These are phyloP conservation scores for Sphagnum contortum DNA, from an alignment of 225 moss, liverwort and hornwort species.

Conservation along the genomic window DNA sequence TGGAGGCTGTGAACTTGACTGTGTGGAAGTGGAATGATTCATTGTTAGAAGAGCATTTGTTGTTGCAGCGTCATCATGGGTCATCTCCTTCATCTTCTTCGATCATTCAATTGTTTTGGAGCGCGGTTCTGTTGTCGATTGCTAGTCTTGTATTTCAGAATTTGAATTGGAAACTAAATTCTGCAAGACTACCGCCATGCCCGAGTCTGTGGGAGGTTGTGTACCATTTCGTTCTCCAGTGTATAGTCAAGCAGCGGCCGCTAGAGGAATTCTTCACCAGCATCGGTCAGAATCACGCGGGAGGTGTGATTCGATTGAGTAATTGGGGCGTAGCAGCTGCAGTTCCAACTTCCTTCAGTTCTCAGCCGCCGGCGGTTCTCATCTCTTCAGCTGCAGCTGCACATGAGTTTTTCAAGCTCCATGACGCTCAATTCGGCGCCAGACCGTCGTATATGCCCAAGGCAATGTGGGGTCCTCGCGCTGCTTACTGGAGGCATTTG, in stretches of 20 bases:
- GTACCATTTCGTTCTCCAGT: slow-evolving; percentile 10
- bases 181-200: slow-evolving; percentile 5
- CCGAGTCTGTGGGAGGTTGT: slow-evolving; percentile 8
- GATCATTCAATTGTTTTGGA: slow-evolving; percentile 5
- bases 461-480: slow-evolving; percentile 12
- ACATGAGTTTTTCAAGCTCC: slow-evolving; percentile 37
- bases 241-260: slow-evolving; percentile 10
- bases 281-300: slow-evolving; percentile 15
- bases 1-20: too few species aligned
- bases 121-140: slow-evolving; percentile 8
- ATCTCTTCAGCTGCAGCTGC: slow-evolving; percentile 30
- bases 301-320: slow-evolving; percentile 17
- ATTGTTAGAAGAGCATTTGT: too few species aligned
- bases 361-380: slow-evolving; percentile 4
- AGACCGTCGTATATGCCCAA: slow-evolving; percentile 19
- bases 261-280: slow-evolving; percentile 18
- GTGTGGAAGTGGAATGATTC: too few species aligned
- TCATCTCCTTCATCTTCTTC: too few species aligned
- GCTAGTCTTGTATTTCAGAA: slow-evolving; percentile 16
- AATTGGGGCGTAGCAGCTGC: not conserved
- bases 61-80: too few species aligned
- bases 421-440: slow-evolving; percentile 25
- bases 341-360: slow-evolving; percentile 10
- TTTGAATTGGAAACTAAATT: not conserved
- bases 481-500: slow-evolving; percentile 27